Conservation (phyloP, 331 rosid genomes). For the Malus hybrid region DNA sequence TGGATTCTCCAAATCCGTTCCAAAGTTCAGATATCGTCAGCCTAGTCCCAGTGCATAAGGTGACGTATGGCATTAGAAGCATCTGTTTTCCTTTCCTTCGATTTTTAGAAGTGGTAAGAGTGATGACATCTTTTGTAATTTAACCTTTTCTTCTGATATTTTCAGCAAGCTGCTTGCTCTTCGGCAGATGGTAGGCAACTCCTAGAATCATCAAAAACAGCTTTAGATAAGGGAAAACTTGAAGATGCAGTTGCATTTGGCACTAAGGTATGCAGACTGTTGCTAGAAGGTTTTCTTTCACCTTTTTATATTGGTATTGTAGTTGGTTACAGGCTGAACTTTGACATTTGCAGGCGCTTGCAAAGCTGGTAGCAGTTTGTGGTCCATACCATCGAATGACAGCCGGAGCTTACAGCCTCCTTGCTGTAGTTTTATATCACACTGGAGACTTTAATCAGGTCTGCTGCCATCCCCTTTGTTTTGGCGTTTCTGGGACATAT, state of each 20-base stretch:
- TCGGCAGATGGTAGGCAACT: conserved; percentile 99
- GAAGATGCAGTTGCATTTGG: conserved; percentile 97
- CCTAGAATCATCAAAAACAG: conserved; percentile 93
- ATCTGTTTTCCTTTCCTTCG: conserved; percentile 4
- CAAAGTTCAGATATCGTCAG: conserved; percentile 73
- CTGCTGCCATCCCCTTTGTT: conserved; percentile 10
- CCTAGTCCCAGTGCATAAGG: conserved; percentile 96
- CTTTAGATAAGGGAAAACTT: conserved; percentile 96
- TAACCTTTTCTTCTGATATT: conserved; percentile 19
- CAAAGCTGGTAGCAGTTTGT: conserved; percentile 93
- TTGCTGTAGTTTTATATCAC: conserved; percentile 96
- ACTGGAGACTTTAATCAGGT: conserved; percentile 99
- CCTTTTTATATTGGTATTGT: neutral
- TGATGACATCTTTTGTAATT: conserved; percentile 13
- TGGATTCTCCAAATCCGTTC: conserved; percentile 85
- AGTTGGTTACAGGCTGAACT: conserved; percentile 17
- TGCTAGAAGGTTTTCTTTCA: conserved; percentile 8
- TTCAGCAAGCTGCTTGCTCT: conserved; percentile 99
- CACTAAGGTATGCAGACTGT: conserved; percentile 59
- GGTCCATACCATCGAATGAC: conserved; percentile 99
- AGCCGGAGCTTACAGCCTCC: conserved; percentile 98
- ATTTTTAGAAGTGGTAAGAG: conserved; percentile 1
- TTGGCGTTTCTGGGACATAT: conserved; percentile 18
- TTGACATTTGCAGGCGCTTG: conserved; percentile 69
- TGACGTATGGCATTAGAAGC: conserved; percentile 24